A percentile compares a stretch with the other conserved stretches of the same genome.
Conservation (phyloP, 2,329 filamentous ascomycete species). For the Xylaria sp. region DNA sequence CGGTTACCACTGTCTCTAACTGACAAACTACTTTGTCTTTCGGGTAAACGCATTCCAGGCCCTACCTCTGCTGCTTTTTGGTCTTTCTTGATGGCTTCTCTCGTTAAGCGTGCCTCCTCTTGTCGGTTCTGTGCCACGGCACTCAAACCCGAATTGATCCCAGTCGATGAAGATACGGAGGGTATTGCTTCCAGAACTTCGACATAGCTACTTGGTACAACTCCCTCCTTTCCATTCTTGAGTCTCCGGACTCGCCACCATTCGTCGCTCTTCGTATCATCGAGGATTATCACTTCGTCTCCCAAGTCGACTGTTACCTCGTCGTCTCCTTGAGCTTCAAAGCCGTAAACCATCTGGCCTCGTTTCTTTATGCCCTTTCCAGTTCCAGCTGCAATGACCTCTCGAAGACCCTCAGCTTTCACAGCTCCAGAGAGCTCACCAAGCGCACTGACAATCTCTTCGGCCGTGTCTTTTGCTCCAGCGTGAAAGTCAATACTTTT, state of each 20-base stretch:
- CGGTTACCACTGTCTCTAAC: conserved; percentile 70
- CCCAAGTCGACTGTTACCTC: conserved; percentile 90
- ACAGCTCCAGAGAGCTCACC: conserved; percentile 88
- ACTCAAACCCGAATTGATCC: conserved; percentile 61
- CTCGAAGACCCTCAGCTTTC: conserved; percentile 80
- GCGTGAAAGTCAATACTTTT: conserved; percentile 98
- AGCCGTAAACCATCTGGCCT: conserved; percentile 89
- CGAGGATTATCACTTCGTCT: conserved; percentile 88
- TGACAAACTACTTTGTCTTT: conserved; percentile 79
- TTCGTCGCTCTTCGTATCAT: conserved; percentile 91
- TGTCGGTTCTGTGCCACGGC: conserved; percentile 76
- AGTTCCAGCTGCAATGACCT: conserved; percentile 82
- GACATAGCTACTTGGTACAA: conserved; percentile 95
- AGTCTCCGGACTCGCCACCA: conserved; percentile 96
- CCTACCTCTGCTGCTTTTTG: conserved; percentile 76
- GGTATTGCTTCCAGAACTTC: conserved; percentile 77
- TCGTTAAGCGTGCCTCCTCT: conserved; percentile 84
- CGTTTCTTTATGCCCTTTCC: conserved; percentile 74
- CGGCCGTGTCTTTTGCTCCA: conserved; percentile 93
- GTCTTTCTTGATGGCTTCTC: conserved; percentile 75
- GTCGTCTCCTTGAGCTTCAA: conserved; percentile 94
- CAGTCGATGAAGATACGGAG: conserved; percentile 54
- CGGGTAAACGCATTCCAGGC: conserved; percentile 74
- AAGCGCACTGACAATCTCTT: conserved; percentile 87
- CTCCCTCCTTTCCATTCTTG: conserved; percentile 92